phyloP scores from a whole-genome alignment of 768 basidiomycete species.

The Leucogyrophana mollusca region DNA sequence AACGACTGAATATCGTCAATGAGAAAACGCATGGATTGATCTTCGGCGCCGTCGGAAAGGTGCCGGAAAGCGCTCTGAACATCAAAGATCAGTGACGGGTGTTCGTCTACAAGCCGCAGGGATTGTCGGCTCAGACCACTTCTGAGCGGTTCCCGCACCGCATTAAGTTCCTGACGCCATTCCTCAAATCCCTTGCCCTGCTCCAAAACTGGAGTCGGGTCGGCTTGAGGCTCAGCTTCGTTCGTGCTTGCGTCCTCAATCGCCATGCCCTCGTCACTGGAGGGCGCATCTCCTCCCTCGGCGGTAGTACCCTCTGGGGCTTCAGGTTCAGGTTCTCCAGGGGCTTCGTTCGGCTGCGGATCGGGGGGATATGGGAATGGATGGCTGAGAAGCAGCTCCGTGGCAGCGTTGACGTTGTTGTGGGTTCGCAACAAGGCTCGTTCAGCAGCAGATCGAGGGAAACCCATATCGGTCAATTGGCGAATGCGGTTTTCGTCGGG shows the following conservation, averaged over 20 bases:
- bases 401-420: slow-evolving; percentile 87
- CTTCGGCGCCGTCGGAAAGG: slow-evolving; percentile 53
- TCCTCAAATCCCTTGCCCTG: slow-evolving; percentile 53
- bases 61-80: slow-evolving; percentile 80
- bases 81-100: slow-evolving; percentile 87
- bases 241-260: slow-evolving; percentile 17
- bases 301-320: slow-evolving; percentile 25
- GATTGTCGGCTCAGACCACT: slow-evolving; percentile 65
- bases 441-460: slow-evolving; percentile 84
- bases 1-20: slow-evolving; percentile 76
- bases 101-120: slow-evolving; percentile 79
- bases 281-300: slow-evolving; percentile 20
- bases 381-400: slow-evolving; percentile 81
- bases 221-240: background rate
- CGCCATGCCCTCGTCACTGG: slow-evolving; percentile 27
- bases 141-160: slow-evolving; percentile 63
- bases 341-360: slow-evolving; percentile 36
- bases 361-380: slow-evolving; percentile 78
- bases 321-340: slow-evolving; percentile 25
- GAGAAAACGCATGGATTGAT: slow-evolving; percentile 66
- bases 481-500: slow-evolving; percentile 78
- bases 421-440: slow-evolving; percentile 79
- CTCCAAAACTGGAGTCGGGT: slow-evolving; percentile 15
- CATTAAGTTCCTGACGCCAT: slow-evolving; percentile 64
- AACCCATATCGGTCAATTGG: slow-evolving; percentile 95